Conservation (phyloP, 75 land plant genomes). For the Adiantum capillusveneris region DNA sequence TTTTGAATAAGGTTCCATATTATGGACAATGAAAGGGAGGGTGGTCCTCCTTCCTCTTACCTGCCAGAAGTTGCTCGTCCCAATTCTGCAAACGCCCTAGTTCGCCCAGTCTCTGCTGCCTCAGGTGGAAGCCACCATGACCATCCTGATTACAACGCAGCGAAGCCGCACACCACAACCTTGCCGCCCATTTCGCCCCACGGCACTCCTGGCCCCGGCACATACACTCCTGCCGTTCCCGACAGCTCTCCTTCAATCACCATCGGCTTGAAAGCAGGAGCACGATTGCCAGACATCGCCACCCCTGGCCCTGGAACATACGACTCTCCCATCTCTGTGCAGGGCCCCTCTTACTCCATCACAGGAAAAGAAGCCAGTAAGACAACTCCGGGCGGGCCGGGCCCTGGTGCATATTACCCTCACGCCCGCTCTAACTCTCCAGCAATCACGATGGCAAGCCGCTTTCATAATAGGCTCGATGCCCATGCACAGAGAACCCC, state of each 20-base stretch:
- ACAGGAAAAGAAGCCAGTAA: neutral
- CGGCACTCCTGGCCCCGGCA: neutral
- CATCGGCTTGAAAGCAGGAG: neutral
- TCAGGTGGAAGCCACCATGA: no score
- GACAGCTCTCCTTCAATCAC: neutral
- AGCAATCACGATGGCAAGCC: neutral
- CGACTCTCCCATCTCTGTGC: neutral
- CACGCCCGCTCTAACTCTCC: neutral
- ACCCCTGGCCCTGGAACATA: neutral
- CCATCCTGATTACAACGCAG: no score
- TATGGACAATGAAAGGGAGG: no score
- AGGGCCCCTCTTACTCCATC: slow-evolving; percentile 1
- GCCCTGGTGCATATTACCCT: slow-evolving; percentile 1
- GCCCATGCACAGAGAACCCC: neutral
- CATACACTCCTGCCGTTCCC: neutral
- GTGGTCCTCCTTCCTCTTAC: no score
- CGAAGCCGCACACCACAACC: no score
- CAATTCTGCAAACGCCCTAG: no score
- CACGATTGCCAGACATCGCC: neutral
- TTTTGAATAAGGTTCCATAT: no score
- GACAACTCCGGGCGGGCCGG: neutral
- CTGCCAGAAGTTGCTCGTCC: no score
- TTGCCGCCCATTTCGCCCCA: neutral
- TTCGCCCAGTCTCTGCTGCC: no score
- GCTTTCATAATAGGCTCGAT: neutral